phyloP scores from a whole-genome alignment of 1,284 basidiomycete genomes.

The Ustilago curta region DNA sequence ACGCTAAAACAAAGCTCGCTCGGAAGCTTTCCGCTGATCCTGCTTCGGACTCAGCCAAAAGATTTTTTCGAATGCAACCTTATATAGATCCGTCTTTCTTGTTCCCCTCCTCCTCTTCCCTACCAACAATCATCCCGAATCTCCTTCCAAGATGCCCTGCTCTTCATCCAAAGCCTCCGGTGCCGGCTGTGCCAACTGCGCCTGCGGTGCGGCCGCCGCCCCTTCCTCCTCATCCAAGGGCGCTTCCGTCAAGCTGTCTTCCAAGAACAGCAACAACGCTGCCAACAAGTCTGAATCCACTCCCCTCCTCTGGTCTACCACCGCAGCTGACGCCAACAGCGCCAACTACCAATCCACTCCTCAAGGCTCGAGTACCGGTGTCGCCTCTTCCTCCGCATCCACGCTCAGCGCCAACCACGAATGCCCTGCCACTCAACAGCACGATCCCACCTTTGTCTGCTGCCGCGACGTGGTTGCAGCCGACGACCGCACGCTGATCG shows the following conservation, averaged over 20 bases:
- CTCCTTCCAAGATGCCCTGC: slow-evolving; percentile 40
- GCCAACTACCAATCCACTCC: slow-evolving; percentile 28
- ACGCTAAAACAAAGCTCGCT: too few relatives aligned
- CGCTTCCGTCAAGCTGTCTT: slow-evolving; percentile 37
- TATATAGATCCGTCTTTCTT: background rate
- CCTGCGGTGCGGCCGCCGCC: slow-evolving; percentile 20
- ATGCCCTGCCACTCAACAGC: slow-evolving; percentile 32
- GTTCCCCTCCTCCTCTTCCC: background rate
- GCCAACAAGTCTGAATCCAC: slow-evolving; percentile 36
- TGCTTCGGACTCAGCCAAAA: too few relatives aligned
- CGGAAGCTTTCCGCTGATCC: too few relatives aligned
- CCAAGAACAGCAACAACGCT: slow-evolving; percentile 11
- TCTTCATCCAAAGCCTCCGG: slow-evolving; percentile 31
- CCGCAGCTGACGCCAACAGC: slow-evolving; percentile 7
- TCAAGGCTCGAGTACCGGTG: slow-evolving; percentile 6
- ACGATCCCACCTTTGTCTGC: slow-evolving; percentile 71
- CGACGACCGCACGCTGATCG: slow-evolving; percentile 79
- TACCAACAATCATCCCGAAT: background rate
- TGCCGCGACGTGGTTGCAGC: slow-evolving; percentile 83
- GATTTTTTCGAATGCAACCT: too few relatives aligned
- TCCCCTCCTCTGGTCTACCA: slow-evolving; percentile 48
- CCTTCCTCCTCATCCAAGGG: slow-evolving; percentile 15
- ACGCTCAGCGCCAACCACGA: slow-evolving; percentile 31
- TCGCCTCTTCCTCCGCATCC: slow-evolving; percentile 37
- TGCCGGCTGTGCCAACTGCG: slow-evolving; percentile 38